Evolutionary conservation across 306 rosid species (phyloP), one percentile per base, ranked within the genome.

Genomic region (Sindora glabra): DNA sequence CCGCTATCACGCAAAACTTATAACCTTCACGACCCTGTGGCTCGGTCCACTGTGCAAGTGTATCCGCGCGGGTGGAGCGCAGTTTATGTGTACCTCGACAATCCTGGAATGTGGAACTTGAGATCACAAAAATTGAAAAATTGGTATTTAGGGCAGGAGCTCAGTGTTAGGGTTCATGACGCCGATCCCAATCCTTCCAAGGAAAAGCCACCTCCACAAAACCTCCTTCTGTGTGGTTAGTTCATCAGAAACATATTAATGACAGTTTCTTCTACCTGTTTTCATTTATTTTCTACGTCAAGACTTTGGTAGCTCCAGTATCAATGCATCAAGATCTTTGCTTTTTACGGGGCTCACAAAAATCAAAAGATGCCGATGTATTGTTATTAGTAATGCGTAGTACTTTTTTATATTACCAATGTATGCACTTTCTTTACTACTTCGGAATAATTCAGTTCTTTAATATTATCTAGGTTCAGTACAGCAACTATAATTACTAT

Each of bases 21-120:
- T 37, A 88, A 84, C 51, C 70, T 82, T 8, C 45, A 7, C 8
- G 84, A 88, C 8, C 89, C 78, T 0, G 83, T 88, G 26, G 83
- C 69, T 22, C 64, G 94, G 0, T 84, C 89, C 10, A 84, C 81
- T 0, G 77, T 78, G 37, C 89, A 82, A 71, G 92, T 88, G 54
- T 84, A 70, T 68, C 96, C 87, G 0, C 12, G 74, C 21, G 80
- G 81, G 46, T 91, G 97, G 96, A 85, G 75, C 56, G 92, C 86
- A 27, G 86, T 87, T 32, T 91, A 87, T 72, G 86, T 82, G 63
- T 85, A 65, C 67, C 87, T 90, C 18, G 96, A 91, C 69, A 87
- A 87, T 59, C 91, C 92, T 0, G 89, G 96, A 74, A 91, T 85
- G 85, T 91, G 95, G 96, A 87, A 87, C 52, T 58, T 90, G 50